Base-by-base conservation (phyloP, 2,329 filamentous ascomycete genomes). In the Ceratocystis variospora region DNA sequence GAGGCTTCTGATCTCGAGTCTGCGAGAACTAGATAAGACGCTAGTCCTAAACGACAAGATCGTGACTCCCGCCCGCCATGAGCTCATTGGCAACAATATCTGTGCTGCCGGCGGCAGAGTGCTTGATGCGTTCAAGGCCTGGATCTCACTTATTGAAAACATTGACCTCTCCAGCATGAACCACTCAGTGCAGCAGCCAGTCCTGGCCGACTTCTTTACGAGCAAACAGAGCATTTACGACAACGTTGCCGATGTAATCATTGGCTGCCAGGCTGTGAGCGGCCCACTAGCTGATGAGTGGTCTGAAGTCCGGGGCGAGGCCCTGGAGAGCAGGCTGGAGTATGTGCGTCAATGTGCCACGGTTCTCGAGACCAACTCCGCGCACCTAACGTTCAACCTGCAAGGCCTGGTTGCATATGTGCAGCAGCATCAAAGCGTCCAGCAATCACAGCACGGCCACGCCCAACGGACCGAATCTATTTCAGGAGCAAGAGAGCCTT, bases 211-310 rank as follows among this genome's bases (percentile, higher is more conserved):
- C 71, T 96, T 96, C 74, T 87, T 86, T 72, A 83, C 87, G 41
- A 90, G 96, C 74, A 97, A 97, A 76, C 94, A 99, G 75, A 89
- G 88, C 71, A 80, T 96, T 19, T 97, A 97, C 75, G 94, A 97
- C 75, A 88, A 91, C 68, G 88, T 96, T 66, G 92, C 91, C 7
- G 94, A 97, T 73, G 82, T 99, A 33, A 78, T 97, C 3, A 77
- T 96, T 62, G 86, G 87, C 67, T 96, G 92, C 72, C 94, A 99
- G 76, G 86, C 89, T 28, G 88, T 97, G n/a, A 89, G 91, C 5
- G 90, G 90, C 7, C 94, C 94, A 5, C 76, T 99, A 55, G 89
- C 88, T 7, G 94, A 99, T 73, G 94, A 99, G 76, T 99, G 94
- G 94, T 85, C 92, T 3, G 91, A 96, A 73, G 80, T 92, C n/a